These are phyloP conservation scores for Fulvia fulva DNA, from an alignment of 2,329 filamentous ascomycete species.

Conservation along the genomic window DNA sequence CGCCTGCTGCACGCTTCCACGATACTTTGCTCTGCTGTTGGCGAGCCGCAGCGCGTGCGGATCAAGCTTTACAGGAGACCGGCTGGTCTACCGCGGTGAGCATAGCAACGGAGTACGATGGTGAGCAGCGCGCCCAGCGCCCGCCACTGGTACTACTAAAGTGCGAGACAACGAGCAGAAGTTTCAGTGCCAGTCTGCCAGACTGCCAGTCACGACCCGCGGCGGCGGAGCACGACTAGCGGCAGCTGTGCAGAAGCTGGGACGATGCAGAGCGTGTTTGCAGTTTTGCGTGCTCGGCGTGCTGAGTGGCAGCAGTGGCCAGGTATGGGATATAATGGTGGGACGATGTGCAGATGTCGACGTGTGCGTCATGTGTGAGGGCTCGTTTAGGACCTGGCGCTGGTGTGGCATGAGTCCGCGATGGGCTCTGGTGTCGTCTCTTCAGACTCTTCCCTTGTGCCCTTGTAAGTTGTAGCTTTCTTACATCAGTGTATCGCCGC, in stretches of 20 bases:
- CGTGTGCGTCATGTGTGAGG: not conserved
- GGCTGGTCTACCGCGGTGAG: not conserved
- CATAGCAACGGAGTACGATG: too few relatives aligned
- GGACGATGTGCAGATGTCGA: not conserved
- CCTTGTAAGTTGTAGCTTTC: conserved; percentile 14
- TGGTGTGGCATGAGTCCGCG: conserved; percentile 6
- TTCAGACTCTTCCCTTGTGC: not conserved
- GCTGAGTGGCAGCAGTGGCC: not conserved
- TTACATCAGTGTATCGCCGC: conserved; percentile 16
- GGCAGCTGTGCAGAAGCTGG: not conserved
- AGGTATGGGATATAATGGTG: not conserved
- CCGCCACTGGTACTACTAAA: too few relatives aligned
- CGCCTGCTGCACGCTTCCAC: conserved; percentile 8
- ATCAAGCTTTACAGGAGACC: conserved; percentile 10
- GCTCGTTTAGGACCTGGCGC: conserved; percentile 12
- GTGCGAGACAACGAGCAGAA: not conserved
- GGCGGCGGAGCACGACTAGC: not conserved
- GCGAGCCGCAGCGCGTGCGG: conserved; percentile 1
- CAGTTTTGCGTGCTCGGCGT: not conserved
- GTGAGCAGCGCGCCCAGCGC: too few relatives aligned
- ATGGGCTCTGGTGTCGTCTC: conserved; percentile 2
- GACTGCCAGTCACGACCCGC: not conserved
- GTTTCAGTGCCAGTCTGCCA: not conserved
- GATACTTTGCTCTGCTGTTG: conserved; percentile 5
- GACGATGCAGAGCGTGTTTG: not conserved